Evolutionary conservation across 345 rosid species (phyloP).

Genomic region (Passiflora organensis): DNA sequence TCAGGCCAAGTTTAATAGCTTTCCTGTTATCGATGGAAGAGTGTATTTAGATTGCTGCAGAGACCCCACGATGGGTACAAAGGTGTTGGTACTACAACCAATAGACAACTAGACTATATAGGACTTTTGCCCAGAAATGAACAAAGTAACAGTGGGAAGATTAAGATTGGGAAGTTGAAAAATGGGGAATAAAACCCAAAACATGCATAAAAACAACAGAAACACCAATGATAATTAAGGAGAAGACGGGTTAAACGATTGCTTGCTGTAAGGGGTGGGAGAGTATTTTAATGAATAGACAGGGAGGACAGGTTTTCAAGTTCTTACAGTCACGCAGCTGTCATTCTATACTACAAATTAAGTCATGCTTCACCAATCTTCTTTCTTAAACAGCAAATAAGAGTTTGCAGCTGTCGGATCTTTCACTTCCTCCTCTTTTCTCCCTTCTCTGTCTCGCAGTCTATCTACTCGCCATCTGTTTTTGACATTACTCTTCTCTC

Average conservation of each 20-base stretch:
- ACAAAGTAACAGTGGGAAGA: not conserved
- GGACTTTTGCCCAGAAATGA: slow-evolving; percentile 4
- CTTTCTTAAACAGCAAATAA: slow-evolving; percentile 42
- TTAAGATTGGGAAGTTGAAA: slow-evolving; percentile 4
- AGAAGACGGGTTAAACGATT: slow-evolving; percentile 10
- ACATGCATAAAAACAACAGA: not conserved
- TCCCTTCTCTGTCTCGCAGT: not conserved
- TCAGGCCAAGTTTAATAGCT: not conserved
- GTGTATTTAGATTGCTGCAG: not conserved
- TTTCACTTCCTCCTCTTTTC: slow-evolving; percentile 16
- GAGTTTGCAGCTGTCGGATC: slow-evolving; percentile 49
- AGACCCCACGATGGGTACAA: slow-evolving; percentile 11
- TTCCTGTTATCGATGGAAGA: not conserved
- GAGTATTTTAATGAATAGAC: slow-evolving; percentile 47
- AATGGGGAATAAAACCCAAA: not conserved
- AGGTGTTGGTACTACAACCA: slow-evolving; percentile 11
- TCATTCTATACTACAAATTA: slow-evolving; percentile 40
- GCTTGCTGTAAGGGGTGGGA: slow-evolving; percentile 29
- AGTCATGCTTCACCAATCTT: slow-evolving; percentile 13
- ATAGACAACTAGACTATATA: not conserved
- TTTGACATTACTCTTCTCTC: not conserved
- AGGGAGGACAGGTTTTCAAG: slow-evolving; percentile 53
- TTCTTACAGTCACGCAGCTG: slow-evolving; percentile 44
- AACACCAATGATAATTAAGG: not conserved
- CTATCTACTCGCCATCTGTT: not conserved